Evolutionary conservation across 2,329 filamentous ascomycete genomes (phyloP).

Genomic region (Alternaria incomplexa): DNA sequence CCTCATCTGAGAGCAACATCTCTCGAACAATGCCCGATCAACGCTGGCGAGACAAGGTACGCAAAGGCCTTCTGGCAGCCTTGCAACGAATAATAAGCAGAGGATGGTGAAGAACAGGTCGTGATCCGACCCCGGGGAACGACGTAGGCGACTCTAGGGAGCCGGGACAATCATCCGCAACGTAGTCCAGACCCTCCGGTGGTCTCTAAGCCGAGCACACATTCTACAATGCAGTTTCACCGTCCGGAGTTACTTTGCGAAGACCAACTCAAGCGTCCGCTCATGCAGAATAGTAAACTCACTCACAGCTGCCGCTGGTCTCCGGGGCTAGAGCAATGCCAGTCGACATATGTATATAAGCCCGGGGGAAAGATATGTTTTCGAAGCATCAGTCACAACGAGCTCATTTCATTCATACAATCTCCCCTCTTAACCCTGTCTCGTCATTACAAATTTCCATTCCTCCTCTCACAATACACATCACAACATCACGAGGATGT

Average conservation of each 20-base stretch:
- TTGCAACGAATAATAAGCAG: neutral
- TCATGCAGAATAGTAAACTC: neutral
- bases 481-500: neutral
- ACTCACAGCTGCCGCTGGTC: neutral
- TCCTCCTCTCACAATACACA: neutral
- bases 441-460: too few relatives aligned
- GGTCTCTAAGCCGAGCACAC: neutral
- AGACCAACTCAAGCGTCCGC: neutral
- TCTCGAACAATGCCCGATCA: neutral
- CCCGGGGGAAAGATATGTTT: neutral
- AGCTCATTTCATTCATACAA: neutral
- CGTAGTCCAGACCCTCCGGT: neutral
- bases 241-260: neutral
- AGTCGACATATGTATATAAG: conserved; percentile 5
- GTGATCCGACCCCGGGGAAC: neutral
- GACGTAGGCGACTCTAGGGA: neutral
- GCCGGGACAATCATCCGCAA: neutral
- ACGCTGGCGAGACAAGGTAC: neutral
- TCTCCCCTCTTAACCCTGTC: neutral
- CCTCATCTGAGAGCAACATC: neutral
- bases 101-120: neutral
- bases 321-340: neutral
- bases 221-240: neutral
- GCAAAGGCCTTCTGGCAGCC: neutral
- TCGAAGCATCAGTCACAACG: neutral